Base-by-base conservation (phyloP, 2,329 filamentous ascomycete species). In the Botryotinia globosa region DNA sequence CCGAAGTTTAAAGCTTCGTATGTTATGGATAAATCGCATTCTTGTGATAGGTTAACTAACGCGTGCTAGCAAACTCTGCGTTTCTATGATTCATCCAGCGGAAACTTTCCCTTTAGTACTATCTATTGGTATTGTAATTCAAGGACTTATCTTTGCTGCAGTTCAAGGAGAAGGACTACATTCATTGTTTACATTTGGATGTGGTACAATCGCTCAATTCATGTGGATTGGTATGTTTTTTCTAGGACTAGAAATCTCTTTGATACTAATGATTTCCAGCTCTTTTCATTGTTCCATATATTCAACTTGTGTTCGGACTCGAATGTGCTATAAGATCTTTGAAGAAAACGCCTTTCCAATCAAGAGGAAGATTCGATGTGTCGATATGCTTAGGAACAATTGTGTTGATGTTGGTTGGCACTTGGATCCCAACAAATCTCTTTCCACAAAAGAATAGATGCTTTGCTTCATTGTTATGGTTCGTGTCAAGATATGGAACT, bases 381-480 rank as follows among this genome's bases (percentile, higher is more conserved):
- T 81, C 84, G 4, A 85, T 89, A 44, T 92, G 89, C 79, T 80
- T 90, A 44, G 83, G 80, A 32, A 78, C 85, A 20, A 80, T 90
- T 39, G 80, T 85, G 29, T 79, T 87, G 63, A 82, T 89, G 73
- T 78, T 87, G 32, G 79, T 92, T 48, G 80, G 82, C 54, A 89
- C 87, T 32, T 90, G 89, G 81, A 82, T 90, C 54, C 85, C 90
- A 39, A 88, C 89, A 25, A 82, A 87, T 72, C 83, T 88, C 67
- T 82, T 86, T 74, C 84, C 83, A 7, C 85, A 90, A 61, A 84
- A 85, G 9, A 86, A 90, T 75, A 85, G 86, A 69, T 93, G 91
- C 81, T 89, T 92, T 77, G 89, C 89, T 37, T 89, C 88, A 9
- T 83, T 93, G 12, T 88, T 92, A 76, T 92, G 88, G 88, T 91